Conservation (phyloP, 768 basidiomycete genomes). For the Phylloporus sp. region DNA sequence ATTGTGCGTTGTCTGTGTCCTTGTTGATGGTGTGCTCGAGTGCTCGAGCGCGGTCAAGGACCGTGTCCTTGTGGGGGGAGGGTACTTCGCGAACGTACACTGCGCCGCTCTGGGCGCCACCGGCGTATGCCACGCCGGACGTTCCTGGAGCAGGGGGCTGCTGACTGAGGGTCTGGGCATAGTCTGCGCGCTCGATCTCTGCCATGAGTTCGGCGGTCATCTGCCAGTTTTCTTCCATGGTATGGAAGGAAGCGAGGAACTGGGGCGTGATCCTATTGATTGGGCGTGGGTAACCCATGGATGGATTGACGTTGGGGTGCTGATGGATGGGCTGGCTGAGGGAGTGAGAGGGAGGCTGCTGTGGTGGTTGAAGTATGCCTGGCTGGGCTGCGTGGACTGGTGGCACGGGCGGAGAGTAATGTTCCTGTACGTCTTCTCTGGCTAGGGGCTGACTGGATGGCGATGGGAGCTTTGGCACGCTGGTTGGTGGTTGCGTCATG, state of each 20-base stretch:
- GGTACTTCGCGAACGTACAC: constrained; percentile 34
- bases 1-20: neutral
- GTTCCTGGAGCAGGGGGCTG: constrained; percentile 35
- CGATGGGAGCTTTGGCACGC: constrained; percentile 32
- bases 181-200: constrained; percentile 69
- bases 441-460: constrained; percentile 19
- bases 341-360: constrained; percentile 31
- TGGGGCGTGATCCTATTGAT: constrained; percentile 53
- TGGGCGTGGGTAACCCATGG: constrained; percentile 60
- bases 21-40: constrained; percentile 38
- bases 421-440: constrained; percentile 35
- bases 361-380: constrained; percentile 30
- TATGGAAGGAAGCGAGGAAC: constrained; percentile 54
- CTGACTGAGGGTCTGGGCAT: constrained; percentile 53
- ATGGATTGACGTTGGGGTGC: constrained; percentile 29
- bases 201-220: constrained; percentile 69
- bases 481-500: constrained; percentile 31
- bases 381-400: constrained; percentile 29
- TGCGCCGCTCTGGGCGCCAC: constrained; percentile 40
- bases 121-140: constrained; percentile 45
- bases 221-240: constrained; percentile 56
- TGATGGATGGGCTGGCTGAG: constrained; percentile 24
- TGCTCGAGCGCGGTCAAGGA: constrained; percentile 52
- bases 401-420: constrained; percentile 43
- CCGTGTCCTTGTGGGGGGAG: constrained; percentile 47